Base-by-base conservation (phyloP, 2,329 filamentous ascomycete species). In the Colletotrichum kahawae region DNA sequence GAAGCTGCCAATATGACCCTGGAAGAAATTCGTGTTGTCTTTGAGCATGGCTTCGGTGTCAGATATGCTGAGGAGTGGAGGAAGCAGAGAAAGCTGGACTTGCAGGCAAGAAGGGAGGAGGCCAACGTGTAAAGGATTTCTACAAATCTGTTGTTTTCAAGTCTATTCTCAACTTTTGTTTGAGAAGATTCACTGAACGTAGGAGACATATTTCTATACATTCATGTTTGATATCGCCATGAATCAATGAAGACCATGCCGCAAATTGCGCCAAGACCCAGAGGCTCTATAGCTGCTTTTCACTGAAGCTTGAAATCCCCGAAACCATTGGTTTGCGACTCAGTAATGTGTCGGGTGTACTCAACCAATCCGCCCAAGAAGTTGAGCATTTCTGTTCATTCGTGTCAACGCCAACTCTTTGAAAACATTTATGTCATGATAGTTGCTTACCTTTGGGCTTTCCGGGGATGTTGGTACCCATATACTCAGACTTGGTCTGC, bases 1-100 rank as follows among this genome's bases (percentile, higher is more conserved):
- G 88, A 91, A 74, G 88, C 89, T 1, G 88, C 89, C 75, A 88
- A 88, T 9, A 87, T 91, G 84, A 86, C 88, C 21, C 80, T 91
- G 10, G 90, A 91, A 77, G 88, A 88, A 60, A 85, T 90, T n/a
- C 82, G 87, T 27, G 85, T 88, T 38, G 83, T 90, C 6, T 90
- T 90, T 77, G 79, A 85, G 51, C 82, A 88, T 60, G 86, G 86
- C 0, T 89, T 88, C 72, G 87, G 87, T 14, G 84, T 88, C 1
- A 80, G 83, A 70, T 81, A 84, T 63, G 85, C 87, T 2, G 80
- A 84, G 71, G 77, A 82, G 71, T 79, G 87, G 65, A 85, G 85
- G 77, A 85, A 78, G 60, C 77, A 83, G 71, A 80, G 79, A 65
- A 82, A 81, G 68, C 29, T 72, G 7, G 70, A 72, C 29, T 16